Base-by-base conservation (phyloP, 1,284 basidiomycete species). In the Puccinia triticina region DNA sequence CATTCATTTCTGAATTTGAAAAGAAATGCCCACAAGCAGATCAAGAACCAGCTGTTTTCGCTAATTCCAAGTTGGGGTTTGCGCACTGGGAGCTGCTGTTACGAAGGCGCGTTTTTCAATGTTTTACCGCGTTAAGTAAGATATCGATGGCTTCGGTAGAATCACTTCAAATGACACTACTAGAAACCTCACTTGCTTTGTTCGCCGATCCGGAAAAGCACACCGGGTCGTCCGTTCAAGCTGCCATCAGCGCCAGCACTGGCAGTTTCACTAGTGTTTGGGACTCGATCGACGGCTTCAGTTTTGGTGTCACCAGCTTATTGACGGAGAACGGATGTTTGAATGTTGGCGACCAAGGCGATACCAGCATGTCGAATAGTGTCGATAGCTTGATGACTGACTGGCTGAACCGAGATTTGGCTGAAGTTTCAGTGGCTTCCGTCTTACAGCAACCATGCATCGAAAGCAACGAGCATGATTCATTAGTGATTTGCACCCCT, bases 221-320 rank as follows among this genome's bases (percentile, higher is more conserved):
- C 85, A 87, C 88, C 14, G 94, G 93, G 0, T 95, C 94, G 0
- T 91, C 92, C 0, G 91, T 97, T 8, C 96, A 98, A 87, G 95
- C 96, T 0, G 94, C 95, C 0, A 97, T 98, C 83, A 93, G 93
- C 0, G 92, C 93, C 0, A 94, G 93, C 50, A 90, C 94, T 0
- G 95, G 95, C 5, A 90, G 91, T 0, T 96, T 97, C 86, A 92
- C 91, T 4, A 91, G 90, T 18, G 90, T 99, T 10, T 98, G 97
- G 96, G 91, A 93, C 83, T 91, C 91, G 80, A 89, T 90, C 0
- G 96, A 98, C 86, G 94, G 94, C 0, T 96, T 95, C 87, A 95
- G 93, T 0, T 96, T 94, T 87, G 97, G 96, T 2, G 91, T 98
- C 14, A 95, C 94, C 0, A 93, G 91, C 76, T 88, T 93, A 34